Conservation (phyloP, 768 basidiomycete species). For the Rhodotorula babjevae region DNA sequence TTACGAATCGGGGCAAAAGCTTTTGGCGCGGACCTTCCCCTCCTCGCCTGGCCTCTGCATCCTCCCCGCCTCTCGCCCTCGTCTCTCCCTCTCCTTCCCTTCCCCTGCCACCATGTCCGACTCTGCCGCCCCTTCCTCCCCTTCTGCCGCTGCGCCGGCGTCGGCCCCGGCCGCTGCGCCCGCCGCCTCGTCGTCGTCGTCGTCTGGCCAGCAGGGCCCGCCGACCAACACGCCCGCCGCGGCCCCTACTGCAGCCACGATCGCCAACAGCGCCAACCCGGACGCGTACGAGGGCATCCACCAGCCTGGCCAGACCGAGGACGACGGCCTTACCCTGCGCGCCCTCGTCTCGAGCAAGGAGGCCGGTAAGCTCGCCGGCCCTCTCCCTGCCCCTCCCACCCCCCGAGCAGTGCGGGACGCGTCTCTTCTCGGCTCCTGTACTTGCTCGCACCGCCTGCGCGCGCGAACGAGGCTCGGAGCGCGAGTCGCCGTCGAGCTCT, state of each 20-base stretch:
- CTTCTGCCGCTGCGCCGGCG: constrained; percentile 16
- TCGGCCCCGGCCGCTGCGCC: constrained; percentile 6
- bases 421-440: too few species aligned
- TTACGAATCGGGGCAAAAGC: too few species aligned
- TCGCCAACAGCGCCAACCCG: constrained; percentile 71
- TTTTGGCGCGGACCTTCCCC: too few species aligned
- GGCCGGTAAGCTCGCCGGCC: constrained; percentile 23
- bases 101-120: constrained; percentile 20
- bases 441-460: too few species aligned
- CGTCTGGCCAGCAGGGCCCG: constrained; percentile 2
- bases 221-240: constrained; percentile 34
- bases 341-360: constrained; percentile 88
- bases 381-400: background rate
- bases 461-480: too few species aligned
- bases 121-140: constrained; percentile 7
- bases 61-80: background rate
- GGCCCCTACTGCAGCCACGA: constrained; percentile 37
- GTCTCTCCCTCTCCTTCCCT: constrained; percentile 8
- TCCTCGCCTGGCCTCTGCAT: background rate
- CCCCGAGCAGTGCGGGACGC: background rate
- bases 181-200: background rate
- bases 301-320: constrained; percentile 23
- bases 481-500: too few species aligned
- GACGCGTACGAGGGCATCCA: constrained; percentile 50
- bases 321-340: constrained; percentile 77